Evolutionary conservation across 495 filamentous ascomycete species (phyloP), one percentile per base, ranked within the genome.

Genomic region (Antarctomyces pellizariae): DNA sequence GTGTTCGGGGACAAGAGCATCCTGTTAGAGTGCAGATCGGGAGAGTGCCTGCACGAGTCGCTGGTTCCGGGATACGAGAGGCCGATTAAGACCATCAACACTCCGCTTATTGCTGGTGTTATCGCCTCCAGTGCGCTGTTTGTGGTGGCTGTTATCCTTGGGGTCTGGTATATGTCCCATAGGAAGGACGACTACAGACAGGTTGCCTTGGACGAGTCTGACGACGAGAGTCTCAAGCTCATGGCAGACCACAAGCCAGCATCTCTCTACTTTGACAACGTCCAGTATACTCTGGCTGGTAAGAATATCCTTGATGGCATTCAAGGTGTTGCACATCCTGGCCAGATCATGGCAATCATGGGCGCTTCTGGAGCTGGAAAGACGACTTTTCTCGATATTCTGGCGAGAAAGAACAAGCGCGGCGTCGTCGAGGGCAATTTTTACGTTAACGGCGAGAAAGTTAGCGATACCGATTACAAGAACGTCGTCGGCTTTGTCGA

Each of bases 281-380:
- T 95, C 0, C 72, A 70, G 0, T 97, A 97, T 39, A 54, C 62
- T 15, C 51, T 97, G 4, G 86, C 84, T 41, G 78, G 76, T 5
- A 92, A 76, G 48, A 56, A 76, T 33, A 92, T 99, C 31, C 58
- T 99, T 0, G 61, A 62, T 4, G 67, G 62, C 16, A 69, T 99
- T 20, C 70, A 67, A 33, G 86, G 86, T 23, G 70, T 75, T 17
- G 82, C 84, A 7, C 69, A 75, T 36, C 75, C 83, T 1, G 86
- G 86, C 0, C 76, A 95, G 38, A 62, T 99, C 5, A 76, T 86
- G 40, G 86, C 86, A 13, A 92, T 99, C 44, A 95, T 99, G 84
- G 86, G 86, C 20, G 82, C 86, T 7, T 95, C 89, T 3, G 86
- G 86, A 5, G 86, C 86, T 13, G 86, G 86, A 28, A 99, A 99